A percentile compares a stretch with the other conserved stretches of the same genome.
phyloP scores from a whole-genome alignment of 495 filamentous ascomycete species.

The Hypoxylon cercidicola region DNA sequence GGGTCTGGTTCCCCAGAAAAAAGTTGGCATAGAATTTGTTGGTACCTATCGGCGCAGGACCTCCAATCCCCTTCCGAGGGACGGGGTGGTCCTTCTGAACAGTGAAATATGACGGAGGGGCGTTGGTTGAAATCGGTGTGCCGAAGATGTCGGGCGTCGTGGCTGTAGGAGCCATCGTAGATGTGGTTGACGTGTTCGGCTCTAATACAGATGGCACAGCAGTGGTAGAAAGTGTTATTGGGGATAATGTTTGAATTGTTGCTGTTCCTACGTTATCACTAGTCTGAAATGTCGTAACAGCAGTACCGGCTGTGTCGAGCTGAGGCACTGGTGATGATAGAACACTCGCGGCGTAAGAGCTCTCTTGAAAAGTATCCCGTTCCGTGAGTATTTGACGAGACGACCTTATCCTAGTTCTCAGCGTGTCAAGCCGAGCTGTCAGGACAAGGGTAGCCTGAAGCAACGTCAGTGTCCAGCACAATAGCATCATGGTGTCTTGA shows the following conservation, averaged over 20 bases:
- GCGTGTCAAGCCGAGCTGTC: slow-evolving; percentile 21
- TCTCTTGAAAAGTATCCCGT: slow-evolving; percentile 17
- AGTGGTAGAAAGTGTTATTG: slow-evolving; percentile 13
- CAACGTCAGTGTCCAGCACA: slow-evolving; percentile 41
- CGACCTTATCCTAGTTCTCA: slow-evolving; percentile 7
- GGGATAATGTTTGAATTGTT: slow-evolving; percentile 21
- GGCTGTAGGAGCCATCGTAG: slow-evolving; percentile 26
- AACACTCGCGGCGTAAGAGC: slow-evolving; percentile 17
- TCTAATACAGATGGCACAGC: slow-evolving; percentile 1
- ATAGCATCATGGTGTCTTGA: slow-evolving; percentile 26
- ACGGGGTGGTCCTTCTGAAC: slow-evolving; percentile 58
- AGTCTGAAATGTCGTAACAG: slow-evolving; percentile 16
- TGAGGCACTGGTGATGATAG: slow-evolving; percentile 39
- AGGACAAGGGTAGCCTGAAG: slow-evolving; percentile 34
- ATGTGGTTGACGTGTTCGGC: slow-evolving; percentile 15
- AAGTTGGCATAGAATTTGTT: slow-evolving; percentile 96
- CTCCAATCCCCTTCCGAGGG: slow-evolving; percentile 50
- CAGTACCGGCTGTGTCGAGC: slow-evolving; percentile 44
- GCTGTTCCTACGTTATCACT: slow-evolving; percentile 7
- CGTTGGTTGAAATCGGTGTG: slow-evolving; percentile 68
- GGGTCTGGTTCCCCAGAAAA: slow-evolving; percentile 78
- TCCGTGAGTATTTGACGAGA: slow-evolving; percentile 10
- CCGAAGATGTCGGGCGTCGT: slow-evolving; percentile 56
- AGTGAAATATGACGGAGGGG: slow-evolving; percentile 65
- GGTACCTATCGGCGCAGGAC: slow-evolving; percentile 70